These are phyloP conservation scores for Pleurotus platypus DNA, from an alignment of 768 basidiomycete species.

Conservation along the genomic window DNA sequence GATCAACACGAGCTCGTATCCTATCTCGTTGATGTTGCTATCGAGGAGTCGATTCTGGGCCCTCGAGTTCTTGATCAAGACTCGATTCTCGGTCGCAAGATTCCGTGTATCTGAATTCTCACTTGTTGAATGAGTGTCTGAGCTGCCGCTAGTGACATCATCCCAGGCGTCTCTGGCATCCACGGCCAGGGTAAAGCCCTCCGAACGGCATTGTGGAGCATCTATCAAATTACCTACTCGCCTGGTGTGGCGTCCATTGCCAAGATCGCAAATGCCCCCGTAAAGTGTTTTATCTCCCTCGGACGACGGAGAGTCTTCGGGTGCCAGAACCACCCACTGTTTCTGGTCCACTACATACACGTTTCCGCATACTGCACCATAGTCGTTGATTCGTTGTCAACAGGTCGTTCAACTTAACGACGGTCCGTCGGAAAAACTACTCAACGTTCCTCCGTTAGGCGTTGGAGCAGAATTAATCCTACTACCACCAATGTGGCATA, in stretches of 20 bases:
- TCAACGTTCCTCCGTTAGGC: neutral
- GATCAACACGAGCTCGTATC: neutral
- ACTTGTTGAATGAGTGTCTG: neutral
- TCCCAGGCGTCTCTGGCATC: neutral
- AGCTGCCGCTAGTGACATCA: neutral
- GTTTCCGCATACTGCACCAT: neutral
- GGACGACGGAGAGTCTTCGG: neutral
- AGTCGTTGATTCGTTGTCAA: neutral
- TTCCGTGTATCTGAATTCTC: neutral
- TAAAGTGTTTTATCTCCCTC: neutral
- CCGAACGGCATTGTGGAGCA: neutral
- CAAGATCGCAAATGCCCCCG: neutral
- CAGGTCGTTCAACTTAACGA: neutral
- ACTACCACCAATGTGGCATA: neutral
- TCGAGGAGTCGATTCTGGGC: neutral
- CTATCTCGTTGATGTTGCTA: neutral
- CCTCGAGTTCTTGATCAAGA: neutral
- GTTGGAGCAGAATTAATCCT: slow-evolving; percentile 4
- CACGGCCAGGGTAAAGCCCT: neutral
- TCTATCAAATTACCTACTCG: slow-evolving; percentile 2
- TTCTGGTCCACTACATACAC: neutral
- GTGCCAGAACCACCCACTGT: neutral
- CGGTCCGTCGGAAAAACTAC: slow-evolving; percentile 3
- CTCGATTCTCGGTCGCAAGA: neutral
- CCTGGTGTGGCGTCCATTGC: neutral